A percentile compares a stretch with the other conserved stretches of the same genome.
Evolutionary conservation across 768 basidiomycete species (phyloP).

Genomic region (Lactarius tabidus): DNA sequence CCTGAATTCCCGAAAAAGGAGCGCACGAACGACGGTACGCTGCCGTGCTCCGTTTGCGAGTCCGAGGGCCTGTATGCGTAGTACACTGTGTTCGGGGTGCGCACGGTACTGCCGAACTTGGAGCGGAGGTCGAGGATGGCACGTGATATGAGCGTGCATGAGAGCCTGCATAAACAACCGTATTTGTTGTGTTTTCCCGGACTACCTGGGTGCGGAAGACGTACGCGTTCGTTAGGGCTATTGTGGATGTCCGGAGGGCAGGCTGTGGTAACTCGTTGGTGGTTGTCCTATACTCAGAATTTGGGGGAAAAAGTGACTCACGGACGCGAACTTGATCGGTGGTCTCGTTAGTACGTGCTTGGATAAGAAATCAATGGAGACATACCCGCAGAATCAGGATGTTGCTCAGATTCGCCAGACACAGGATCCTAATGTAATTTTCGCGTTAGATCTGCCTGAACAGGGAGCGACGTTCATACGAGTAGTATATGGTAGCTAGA

Average conservation of each 20-base stretch:
- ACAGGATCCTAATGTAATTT: neutral
- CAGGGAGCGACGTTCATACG: neutral
- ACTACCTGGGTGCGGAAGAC: neutral
- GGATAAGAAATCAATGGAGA: neutral
- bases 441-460: neutral
- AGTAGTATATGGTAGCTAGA: conserved; percentile 1
- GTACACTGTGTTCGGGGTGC: neutral
- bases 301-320: neutral
- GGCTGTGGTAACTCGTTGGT: neutral
- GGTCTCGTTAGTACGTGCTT: neutral
- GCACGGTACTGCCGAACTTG: neutral
- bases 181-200: neutral
- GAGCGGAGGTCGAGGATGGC: conserved; percentile 2
- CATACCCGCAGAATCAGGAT: neutral
- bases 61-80: neutral
- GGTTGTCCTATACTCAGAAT: neutral
- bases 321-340: conserved; percentile 3
- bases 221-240: neutral
- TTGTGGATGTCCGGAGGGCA: neutral
- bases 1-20: neutral
- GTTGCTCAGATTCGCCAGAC: conserved; percentile 1
- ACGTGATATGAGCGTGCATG: neutral
- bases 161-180: neutral
- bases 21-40: neutral
- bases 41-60: neutral